A percentile compares a stretch with the other conserved stretches of the same genome.
Evolutionary conservation across 2,329 filamentous ascomycete species (phyloP).

Genomic region (Claviceps sp.): DNA sequence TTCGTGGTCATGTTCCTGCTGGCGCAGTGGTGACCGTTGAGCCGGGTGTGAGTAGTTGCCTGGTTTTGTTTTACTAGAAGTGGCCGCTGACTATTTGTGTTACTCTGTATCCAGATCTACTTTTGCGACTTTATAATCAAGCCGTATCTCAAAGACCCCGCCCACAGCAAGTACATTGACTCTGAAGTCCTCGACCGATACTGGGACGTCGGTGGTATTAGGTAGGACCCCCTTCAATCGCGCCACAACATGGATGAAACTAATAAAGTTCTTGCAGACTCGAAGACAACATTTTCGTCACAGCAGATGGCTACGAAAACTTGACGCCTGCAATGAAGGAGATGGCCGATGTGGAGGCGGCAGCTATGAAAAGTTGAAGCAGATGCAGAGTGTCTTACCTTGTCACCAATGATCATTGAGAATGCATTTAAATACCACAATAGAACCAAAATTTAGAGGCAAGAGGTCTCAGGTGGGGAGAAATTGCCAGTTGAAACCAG

Average conservation of each 20-base stretch:
- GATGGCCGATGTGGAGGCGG: slow-evolving; percentile 43
- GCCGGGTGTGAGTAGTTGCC: slow-evolving; percentile 53
- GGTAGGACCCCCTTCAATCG: slow-evolving; percentile 26
- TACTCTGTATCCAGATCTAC: slow-evolving; percentile 48
- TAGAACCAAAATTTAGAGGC: no score
- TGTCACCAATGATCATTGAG: neutral
- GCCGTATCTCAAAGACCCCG: slow-evolving; percentile 60
- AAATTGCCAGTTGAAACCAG: no score
- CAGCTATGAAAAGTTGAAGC: neutral
- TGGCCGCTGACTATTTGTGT: slow-evolving; percentile 3
- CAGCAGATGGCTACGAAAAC: slow-evolving; percentile 55
- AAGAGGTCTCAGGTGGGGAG: no score
- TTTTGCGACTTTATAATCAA: slow-evolving; percentile 84
- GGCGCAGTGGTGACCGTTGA: slow-evolving; percentile 88
- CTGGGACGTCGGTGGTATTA: slow-evolving; percentile 68
- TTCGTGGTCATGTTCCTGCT: slow-evolving; percentile 60
- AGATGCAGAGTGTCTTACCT: no score
- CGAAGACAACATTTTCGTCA: slow-evolving; percentile 63
- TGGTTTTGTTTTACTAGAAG: neutral
- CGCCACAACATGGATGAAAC: neutral
- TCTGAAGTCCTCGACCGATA: slow-evolving; percentile 59
- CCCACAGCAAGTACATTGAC: slow-evolving; percentile 67
- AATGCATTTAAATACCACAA: neutral
- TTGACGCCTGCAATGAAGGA: slow-evolving; percentile 61
- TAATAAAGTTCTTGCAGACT: slow-evolving; percentile 24